Evolutionary conservation across 2,329 filamentous ascomycete genomes (phyloP).

Genomic region (Nothopassalora personata): DNA sequence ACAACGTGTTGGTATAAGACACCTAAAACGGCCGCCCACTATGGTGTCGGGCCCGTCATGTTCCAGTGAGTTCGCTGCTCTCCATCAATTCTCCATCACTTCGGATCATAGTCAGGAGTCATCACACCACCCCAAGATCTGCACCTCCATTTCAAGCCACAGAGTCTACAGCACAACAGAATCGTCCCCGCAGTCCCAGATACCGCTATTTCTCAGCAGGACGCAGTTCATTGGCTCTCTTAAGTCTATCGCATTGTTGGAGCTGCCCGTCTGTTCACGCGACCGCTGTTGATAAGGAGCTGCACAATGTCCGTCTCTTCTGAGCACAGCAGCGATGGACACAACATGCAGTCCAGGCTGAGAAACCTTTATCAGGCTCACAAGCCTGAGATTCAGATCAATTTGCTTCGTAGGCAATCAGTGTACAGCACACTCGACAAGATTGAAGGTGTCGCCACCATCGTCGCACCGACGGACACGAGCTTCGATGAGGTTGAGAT

Average conservation of each 20-base stretch:
- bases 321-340: slow-evolving; percentile 10
- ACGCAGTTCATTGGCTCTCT: slow-evolving; percentile 5
- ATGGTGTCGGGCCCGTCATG: neutral
- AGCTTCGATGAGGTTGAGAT: slow-evolving; percentile 56
- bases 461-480: slow-evolving; percentile 49
- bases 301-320: slow-evolving; percentile 13
- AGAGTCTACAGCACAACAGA: neutral
- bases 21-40: neutral
- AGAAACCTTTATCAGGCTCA: slow-evolving; percentile 24
- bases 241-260: neutral
- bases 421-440: slow-evolving; percentile 55
- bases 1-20: neutral
- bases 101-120: neutral
- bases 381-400: slow-evolving; percentile 41
- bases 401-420: slow-evolving; percentile 35
- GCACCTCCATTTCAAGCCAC: slow-evolving; percentile 2
- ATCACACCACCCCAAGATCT: neutral
- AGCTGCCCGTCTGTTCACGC: slow-evolving; percentile 7
- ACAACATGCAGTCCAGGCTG: slow-evolving; percentile 24
- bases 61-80: neutral
- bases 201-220: neutral
- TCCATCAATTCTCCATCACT: slow-evolving; percentile 3
- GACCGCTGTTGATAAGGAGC: neutral
- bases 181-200: slow-evolving; percentile 3
- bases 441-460: slow-evolving; percentile 50